A percentile compares a stretch with the other conserved stretches of the same genome.
These are phyloP conservation scores for Starmerella cellae DNA, from an alignment of 805 yeast species.

Conservation along the genomic window DNA sequence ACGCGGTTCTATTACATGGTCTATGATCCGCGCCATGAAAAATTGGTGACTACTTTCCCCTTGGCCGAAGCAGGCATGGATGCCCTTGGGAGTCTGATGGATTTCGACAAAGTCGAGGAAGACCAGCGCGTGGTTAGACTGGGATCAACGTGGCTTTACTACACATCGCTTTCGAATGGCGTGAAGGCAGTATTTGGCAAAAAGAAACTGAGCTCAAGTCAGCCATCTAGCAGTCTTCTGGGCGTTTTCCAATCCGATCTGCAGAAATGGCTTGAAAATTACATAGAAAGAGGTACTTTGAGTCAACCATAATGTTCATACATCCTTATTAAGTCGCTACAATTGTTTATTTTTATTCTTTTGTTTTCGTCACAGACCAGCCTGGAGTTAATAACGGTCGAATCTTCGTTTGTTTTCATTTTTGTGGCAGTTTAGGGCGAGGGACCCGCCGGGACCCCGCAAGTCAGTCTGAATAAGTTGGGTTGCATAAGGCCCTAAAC, in stretches of 20 bases:
- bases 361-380: too few relatives aligned
- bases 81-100: constrained; percentile 7
- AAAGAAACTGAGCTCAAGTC: constrained; percentile 4
- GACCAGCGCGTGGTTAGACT: constrained; percentile 11
- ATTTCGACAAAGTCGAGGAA: background rate
- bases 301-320: too few relatives aligned
- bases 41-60: constrained; percentile 13
- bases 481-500: too few relatives aligned
- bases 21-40: background rate
- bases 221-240: constrained; percentile 7
- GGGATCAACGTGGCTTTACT: constrained; percentile 16
- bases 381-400: too few relatives aligned
- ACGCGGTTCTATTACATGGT: constrained; percentile 15
- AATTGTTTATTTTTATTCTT: too few relatives aligned
- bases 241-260: constrained; percentile 16
- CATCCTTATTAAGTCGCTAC: too few relatives aligned
- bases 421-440: too few relatives aligned
- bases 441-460: too few relatives aligned
- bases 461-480: too few relatives aligned
- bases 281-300: constrained; percentile 1
- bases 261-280: constrained; percentile 15
- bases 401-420: too few relatives aligned
- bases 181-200: constrained; percentile 13
- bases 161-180: background rate
- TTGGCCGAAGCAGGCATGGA: constrained; percentile 1